Percentiles rank a stretch among this genome's conserved stretches.
Conservation (phyloP, 2,329 filamentous ascomycete genomes). For the Rhytidhysteron rufulum region DNA sequence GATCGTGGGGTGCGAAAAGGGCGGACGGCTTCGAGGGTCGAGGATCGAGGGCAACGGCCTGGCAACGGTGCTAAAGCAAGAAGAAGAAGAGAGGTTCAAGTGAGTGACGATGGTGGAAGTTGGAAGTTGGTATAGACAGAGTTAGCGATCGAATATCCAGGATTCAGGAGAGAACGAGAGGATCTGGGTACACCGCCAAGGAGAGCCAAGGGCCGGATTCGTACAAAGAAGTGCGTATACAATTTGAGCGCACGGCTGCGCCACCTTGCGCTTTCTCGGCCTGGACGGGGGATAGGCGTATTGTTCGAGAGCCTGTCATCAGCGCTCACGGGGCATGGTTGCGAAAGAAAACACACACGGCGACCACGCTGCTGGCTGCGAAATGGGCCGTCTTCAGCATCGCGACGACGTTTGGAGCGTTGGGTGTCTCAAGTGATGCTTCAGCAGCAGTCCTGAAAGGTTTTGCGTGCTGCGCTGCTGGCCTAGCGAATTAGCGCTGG, state of each 20-base stretch:
- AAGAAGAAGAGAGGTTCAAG: background rate
- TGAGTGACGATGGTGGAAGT: conserved; percentile 1
- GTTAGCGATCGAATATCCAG: too few relatives aligned
- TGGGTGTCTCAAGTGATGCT: conserved; percentile 9
- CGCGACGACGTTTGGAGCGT: conserved; percentile 3
- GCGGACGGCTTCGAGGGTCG: too few relatives aligned
- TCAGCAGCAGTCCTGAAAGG: background rate
- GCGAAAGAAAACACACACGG: too few relatives aligned
- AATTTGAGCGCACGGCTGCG: background rate
- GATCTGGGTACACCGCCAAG: too few relatives aligned
- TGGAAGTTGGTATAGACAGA: too few relatives aligned
- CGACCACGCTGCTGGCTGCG: background rate
- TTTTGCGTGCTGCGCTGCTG: background rate
- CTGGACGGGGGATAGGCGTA: too few relatives aligned
- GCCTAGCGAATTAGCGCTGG: background rate
- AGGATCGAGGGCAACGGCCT: too few relatives aligned
- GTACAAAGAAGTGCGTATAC: background rate
- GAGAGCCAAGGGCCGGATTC: background rate
- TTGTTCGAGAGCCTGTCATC: background rate
- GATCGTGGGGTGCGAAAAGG: too few relatives aligned
- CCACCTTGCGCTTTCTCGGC: background rate
- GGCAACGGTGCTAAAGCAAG: background rate
- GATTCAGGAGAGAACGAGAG: too few relatives aligned
- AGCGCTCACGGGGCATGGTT: background rate
- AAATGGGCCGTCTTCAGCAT: conserved; percentile 4